Evolutionary conservation across 2,329 filamentous ascomycete species (phyloP), one percentile per base, ranked within the genome.

Genomic region (Exophiala dermatitidis): DNA sequence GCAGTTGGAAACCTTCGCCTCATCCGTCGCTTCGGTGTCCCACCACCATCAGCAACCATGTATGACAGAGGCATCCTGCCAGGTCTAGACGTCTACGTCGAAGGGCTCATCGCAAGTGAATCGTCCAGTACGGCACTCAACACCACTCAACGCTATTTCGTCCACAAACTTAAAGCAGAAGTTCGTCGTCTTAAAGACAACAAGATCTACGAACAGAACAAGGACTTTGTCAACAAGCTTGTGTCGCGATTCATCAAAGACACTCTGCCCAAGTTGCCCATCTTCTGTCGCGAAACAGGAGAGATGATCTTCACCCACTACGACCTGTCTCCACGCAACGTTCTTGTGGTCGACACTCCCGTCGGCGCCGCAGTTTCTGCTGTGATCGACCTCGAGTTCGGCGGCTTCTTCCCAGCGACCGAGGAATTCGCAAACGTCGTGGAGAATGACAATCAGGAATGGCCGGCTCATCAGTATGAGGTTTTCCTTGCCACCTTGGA

Each of bases 361-460:
- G 47, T 34, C 12, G 41, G 33, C 12, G 19, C 53, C 6, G 54
- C 56, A 19, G 44, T 65, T 36, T 59, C 64, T 2, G 49, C 59
- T 33, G 64, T 69, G 42, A 60, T 68, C 26, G 64, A 68, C 34
- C 67, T 63, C 59, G 66, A 69, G 46, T 65, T 64, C 47, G 62
- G 66, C 32, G 65, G 64, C 10, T 67, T 60, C 45, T 65, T 60
- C 12, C 63, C 64, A 33, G 44, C 64, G 4, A 63, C 60, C 58
- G 65, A 66, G 54, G 64, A 69, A 43, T 69, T 59, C 37, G 52
- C 53, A 38, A 54, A 56, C 26, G 52, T 40, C 4, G 34, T 61
- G 19, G 54, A 56, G 34, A 57, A 57, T 41, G 41, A 53, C 10
- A 54, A 60, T 26, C 40, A 47, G n/a, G 57, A 60, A 34, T 61